phyloP scores from a whole-genome alignment of 148 eudicot species.

The Rhododendron henanense region DNA sequence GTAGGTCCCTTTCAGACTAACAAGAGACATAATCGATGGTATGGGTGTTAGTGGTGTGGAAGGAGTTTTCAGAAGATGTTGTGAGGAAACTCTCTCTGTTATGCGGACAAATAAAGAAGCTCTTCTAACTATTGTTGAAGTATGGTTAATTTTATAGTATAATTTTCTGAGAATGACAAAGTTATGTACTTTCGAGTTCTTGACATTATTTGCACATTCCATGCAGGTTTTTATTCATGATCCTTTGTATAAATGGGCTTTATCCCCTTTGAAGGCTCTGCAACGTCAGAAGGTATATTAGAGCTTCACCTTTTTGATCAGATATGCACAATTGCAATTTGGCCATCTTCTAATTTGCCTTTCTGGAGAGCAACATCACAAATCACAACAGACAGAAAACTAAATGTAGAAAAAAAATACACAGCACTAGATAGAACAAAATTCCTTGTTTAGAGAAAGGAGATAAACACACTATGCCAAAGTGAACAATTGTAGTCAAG shows the following conservation, averaged over 20 bases:
- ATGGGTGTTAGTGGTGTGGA: constrained; percentile 98
- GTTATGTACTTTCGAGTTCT: not conserved
- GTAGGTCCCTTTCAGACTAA: constrained; percentile 93
- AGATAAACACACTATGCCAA: not conserved
- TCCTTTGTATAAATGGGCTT: constrained; percentile 97
- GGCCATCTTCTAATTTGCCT: constrained; percentile 7
- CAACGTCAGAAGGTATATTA: constrained; percentile 81
- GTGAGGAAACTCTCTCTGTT: constrained; percentile 91
- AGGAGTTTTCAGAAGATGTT: constrained; percentile 97
- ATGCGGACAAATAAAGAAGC: constrained; percentile 98
- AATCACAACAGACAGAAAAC: not conserved
- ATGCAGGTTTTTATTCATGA: constrained; percentile 98
- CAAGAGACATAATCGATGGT: constrained; percentile 89
- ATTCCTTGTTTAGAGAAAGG: not conserved
- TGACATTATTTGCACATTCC: constrained; percentile 7
- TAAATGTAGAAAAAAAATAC: not conserved
- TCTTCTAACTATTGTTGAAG: constrained; percentile 89
- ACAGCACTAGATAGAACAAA: not conserved
- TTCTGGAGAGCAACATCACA: not conserved
- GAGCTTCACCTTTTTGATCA: constrained; percentile 1
- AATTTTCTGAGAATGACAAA: not conserved
- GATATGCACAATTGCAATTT: not conserved
- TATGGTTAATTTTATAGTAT: constrained; percentile 16
- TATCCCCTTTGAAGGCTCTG: constrained; percentile 93
- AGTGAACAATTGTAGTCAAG: not conserved